Conservation (phyloP, 352 stramenopile species). For the Phytophthora tubulina region DNA sequence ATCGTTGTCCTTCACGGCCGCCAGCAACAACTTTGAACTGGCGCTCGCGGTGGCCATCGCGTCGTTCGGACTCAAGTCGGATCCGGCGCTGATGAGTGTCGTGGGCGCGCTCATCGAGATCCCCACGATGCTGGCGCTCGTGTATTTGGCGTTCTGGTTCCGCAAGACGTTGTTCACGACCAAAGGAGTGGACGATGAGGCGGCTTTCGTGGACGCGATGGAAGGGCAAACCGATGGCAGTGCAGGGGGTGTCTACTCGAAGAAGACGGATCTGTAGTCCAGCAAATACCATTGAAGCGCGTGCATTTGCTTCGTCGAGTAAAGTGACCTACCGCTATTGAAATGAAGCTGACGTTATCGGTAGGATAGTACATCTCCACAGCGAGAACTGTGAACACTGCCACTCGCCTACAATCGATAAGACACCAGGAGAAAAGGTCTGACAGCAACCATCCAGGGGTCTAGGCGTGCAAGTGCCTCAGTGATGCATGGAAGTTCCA, state of each 20-base stretch:
- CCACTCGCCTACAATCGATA: too few relatives aligned
- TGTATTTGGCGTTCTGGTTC: constrained; percentile 57
- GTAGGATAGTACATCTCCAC: too few relatives aligned
- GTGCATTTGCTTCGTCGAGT: constrained; percentile 1
- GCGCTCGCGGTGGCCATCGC: constrained; percentile 70
- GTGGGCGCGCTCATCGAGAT: constrained; percentile 80
- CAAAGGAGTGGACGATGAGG: neutral
- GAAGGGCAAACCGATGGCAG: neutral
- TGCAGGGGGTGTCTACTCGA: constrained; percentile 1
- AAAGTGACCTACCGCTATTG: neutral
- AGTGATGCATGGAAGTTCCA: too few relatives aligned
- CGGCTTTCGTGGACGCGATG: constrained; percentile 3
- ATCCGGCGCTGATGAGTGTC: constrained; percentile 72
- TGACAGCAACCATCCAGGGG: too few relatives aligned
- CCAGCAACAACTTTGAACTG: constrained; percentile 85
- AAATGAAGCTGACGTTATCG: neutral
- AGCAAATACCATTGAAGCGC: neutral
- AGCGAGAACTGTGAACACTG: too few relatives aligned
- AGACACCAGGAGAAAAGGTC: too few relatives aligned
- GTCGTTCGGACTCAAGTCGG: constrained; percentile 75
- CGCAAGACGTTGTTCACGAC: neutral
- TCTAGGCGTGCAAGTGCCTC: too few relatives aligned
- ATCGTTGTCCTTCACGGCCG: constrained; percentile 69
- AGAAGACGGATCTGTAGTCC: constrained; percentile 5
- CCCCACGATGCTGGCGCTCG: constrained; percentile 73